phyloP scores from a whole-genome alignment of 2,329 filamentous ascomycete species.

The Arthrocladium fulminans region DNA sequence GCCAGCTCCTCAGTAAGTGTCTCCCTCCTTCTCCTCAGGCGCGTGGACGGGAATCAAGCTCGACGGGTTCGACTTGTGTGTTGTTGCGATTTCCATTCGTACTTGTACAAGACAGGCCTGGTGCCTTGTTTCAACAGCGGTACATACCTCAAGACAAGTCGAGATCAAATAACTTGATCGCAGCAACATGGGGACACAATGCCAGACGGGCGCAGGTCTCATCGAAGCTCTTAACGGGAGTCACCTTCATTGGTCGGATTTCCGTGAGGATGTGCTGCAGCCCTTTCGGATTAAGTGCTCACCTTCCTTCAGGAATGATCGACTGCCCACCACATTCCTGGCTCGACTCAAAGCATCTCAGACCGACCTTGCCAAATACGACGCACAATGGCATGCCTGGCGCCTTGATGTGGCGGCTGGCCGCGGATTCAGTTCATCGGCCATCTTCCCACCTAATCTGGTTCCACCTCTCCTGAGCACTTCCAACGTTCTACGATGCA shows the following conservation, averaged over 20 bases:
- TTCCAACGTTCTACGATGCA: constrained; percentile 12
- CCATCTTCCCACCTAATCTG: constrained; percentile 19
- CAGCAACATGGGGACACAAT: background rate
- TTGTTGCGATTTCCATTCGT: background rate
- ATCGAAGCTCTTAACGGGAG: constrained; percentile 16
- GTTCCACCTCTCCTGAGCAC: constrained; percentile 13
- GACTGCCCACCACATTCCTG: constrained; percentile 12
- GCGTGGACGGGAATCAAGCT: background rate
- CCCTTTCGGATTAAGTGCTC: constrained; percentile 16
- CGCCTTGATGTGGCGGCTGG: constrained; percentile 11
- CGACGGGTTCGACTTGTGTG: background rate
- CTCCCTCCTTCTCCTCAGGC: background rate
- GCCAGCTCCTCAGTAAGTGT: background rate
- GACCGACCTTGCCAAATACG: constrained; percentile 11
- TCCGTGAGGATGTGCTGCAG: constrained; percentile 16
- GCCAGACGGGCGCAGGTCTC: background rate
- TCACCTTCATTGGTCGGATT: constrained; percentile 20
- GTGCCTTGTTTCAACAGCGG: background rate
- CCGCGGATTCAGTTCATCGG: constrained; percentile 15
- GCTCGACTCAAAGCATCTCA: constrained; percentile 12
- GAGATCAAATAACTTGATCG: background rate
- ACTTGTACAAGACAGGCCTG: background rate
- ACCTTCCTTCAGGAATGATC: constrained; percentile 11
- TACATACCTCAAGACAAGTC: background rate
- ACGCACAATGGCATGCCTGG: constrained; percentile 16